Evolutionary conservation across 2,329 filamentous ascomycete genomes (phyloP).

Genomic region (Coniella vitis): DNA sequence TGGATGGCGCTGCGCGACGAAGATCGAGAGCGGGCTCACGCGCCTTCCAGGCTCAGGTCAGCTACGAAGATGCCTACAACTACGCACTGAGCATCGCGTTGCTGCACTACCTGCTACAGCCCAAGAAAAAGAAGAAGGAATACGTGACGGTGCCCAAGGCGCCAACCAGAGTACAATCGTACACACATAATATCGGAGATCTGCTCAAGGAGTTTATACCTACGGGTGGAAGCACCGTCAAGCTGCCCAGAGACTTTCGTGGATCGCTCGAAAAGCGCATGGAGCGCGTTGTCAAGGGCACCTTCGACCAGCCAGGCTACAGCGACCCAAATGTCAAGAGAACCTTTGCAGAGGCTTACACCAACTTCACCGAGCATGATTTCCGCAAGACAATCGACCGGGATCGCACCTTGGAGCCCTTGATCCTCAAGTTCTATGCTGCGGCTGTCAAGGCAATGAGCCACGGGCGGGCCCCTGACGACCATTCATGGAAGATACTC

Average conservation of each 20-base stretch:
- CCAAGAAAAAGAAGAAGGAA: conserved; percentile 81
- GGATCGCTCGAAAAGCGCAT: conserved; percentile 60
- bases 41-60: conserved; percentile 41
- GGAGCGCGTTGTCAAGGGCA: conserved; percentile 72
- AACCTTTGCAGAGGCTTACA: conserved; percentile 91
- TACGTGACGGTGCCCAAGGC: conserved; percentile 65
- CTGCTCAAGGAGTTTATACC: conserved; percentile 77
- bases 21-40: conserved; percentile 39
- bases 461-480: conserved; percentile 63
- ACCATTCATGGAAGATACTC: conserved; percentile 85
- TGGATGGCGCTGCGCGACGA: conserved; percentile 25
- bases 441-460: conserved; percentile 84
- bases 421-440: conserved; percentile 94
- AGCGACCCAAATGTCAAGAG: conserved; percentile 86
- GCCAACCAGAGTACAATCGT: conserved; percentile 54
- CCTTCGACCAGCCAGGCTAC: conserved; percentile 79
- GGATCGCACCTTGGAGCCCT: conserved; percentile 83
- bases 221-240: conserved; percentile 34
- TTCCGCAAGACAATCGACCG: conserved; percentile 92
- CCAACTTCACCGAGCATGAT: conserved; percentile 79
- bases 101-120: conserved; percentile 87
- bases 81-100: conserved; percentile 88
- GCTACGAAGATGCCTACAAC: conserved; percentile 77
- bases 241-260: conserved; percentile 52
- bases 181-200: conserved; percentile 63